Base-by-base conservation (phyloP, 2,329 filamentous ascomycete genomes). In the Monosporascus cannonballus region DNA sequence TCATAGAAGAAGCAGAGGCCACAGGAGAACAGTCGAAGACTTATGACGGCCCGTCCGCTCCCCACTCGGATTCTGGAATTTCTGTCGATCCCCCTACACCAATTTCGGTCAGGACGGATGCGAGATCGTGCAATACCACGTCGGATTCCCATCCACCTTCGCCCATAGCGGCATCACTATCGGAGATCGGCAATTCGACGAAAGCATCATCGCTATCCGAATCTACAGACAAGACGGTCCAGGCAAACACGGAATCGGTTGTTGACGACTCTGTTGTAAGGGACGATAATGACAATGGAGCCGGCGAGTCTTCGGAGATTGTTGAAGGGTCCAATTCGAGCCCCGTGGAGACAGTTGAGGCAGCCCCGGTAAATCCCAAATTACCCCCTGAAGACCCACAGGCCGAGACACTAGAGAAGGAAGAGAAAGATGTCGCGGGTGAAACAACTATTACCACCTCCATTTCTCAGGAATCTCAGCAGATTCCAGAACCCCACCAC, bases 181-280 rank as follows among this genome's bases (percentile, higher is more conserved):
- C 80, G 6, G 81, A 85, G 53, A 70, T 76, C 39, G 79, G 75
- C 15, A 75, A 78, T 48, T 85, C 82, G 3, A 86, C 83, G 6
- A 81, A 80, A 59, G 83, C 83, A 4, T 86, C 82, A 0, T 86
- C 83, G 0, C 64, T 86, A 9, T 85, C 82, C 6, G 83, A 84
- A 55, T 80, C 78, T 2, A 85, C 82, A 2, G 78, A 85, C 54
- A 81, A 83, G 61, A 84, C 81, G 4, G 66, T 81, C 2, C 73
- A 76, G 45, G 69, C 68, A 14, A 54, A 56, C 6, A 72, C 73
- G 46, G 73, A 69, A 11, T 67, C 70, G 51, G 41, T 15, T 30
- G 51, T 47, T n/a, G 53, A 54, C 50, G 22, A 55, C 46, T 34
- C 51, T 52, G 45, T 36, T 51, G 42, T 50, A 51, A 24, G 51